Evolutionary conservation across 2,329 filamentous ascomycete species (phyloP).

Genomic region (Monosporascus sp.): DNA sequence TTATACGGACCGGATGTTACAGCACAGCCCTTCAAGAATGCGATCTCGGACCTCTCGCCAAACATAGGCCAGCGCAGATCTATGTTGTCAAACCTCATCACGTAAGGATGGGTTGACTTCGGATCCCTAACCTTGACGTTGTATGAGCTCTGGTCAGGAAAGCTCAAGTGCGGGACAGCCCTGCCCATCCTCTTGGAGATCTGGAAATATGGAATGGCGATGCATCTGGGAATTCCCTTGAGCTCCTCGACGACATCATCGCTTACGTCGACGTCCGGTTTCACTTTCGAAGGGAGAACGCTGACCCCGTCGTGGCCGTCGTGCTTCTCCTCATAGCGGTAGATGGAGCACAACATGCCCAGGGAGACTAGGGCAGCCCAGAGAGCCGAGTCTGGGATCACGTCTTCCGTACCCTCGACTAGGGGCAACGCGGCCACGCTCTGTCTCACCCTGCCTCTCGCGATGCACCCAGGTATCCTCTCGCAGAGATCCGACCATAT

Average conservation of each 20-base stretch:
- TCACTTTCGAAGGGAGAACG: conserved; percentile 20
- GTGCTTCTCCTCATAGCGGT: conserved; percentile 47
- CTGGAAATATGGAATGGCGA: conserved; percentile 46
- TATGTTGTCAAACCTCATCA: conserved; percentile 47
- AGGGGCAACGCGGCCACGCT: conserved; percentile 43
- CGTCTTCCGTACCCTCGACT: conserved; percentile 42
- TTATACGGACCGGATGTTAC: conserved; percentile 35
- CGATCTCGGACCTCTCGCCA: conserved; percentile 44
- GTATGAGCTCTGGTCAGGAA: conserved; percentile 49
- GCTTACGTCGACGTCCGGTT: conserved; percentile 38
- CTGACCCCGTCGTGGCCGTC: conserved; percentile 38
- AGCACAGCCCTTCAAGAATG: conserved; percentile 46
- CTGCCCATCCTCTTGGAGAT: conserved; percentile 46
- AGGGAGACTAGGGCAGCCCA: conserved; percentile 49
- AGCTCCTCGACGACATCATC: conserved; percentile 47
- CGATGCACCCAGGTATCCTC: conserved; percentile 47
- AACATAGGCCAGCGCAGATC: conserved; percentile 51
- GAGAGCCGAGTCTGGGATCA: conserved; percentile 46
- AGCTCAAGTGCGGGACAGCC: conserved; percentile 47
- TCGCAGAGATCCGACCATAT: conserved; percentile 51
- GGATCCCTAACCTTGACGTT: conserved; percentile 46
- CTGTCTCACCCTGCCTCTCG: conserved; percentile 45
- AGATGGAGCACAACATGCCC: conserved; percentile 49
- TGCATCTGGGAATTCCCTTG: conserved; percentile 41
- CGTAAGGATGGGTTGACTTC: conserved; percentile 44